Evolutionary conservation across 2,329 filamentous ascomycete genomes (phyloP).

Genomic region (Berkeleyomyces rouxiae): DNA sequence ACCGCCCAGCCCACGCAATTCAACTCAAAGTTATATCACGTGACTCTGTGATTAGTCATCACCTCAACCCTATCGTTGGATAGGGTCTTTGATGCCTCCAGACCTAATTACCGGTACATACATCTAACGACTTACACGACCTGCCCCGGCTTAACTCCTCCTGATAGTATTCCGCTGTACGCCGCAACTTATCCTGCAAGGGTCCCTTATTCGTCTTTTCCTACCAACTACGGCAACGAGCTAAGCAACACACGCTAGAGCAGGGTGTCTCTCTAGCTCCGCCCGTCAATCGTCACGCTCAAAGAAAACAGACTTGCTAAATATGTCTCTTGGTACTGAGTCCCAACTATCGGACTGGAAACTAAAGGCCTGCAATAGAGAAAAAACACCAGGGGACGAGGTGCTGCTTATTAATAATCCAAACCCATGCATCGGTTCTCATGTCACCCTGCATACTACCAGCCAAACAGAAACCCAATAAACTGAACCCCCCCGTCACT

Average conservation of each 20-base stretch:
- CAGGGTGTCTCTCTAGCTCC: too few species aligned
- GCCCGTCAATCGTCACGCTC: background rate
- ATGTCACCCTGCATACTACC: background rate
- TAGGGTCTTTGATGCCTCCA: too few species aligned
- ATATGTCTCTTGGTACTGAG: conserved; percentile 9
- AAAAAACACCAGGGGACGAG: background rate
- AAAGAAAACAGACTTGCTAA: background rate
- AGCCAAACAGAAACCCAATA: background rate
- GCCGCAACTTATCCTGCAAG: too few species aligned
- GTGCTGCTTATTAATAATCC: background rate
- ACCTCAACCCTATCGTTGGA: too few species aligned
- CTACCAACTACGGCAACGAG: background rate
- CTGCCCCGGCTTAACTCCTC: too few species aligned
- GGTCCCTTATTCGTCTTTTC: background rate
- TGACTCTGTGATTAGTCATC: too few species aligned
- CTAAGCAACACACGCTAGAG: background rate
- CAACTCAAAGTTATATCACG: too few species aligned
- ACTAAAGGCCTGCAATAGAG: background rate
- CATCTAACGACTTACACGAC: too few species aligned
- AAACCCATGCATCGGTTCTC: background rate
- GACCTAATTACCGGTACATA: too few species aligned
- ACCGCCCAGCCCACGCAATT: too few species aligned
- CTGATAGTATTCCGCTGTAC: too few species aligned
- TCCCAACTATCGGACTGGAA: conserved; percentile 1
- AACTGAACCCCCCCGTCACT: background rate